These are phyloP conservation scores for Leccinum barrowsii DNA, from an alignment of 768 basidiomycete species.

Conservation along the genomic window DNA sequence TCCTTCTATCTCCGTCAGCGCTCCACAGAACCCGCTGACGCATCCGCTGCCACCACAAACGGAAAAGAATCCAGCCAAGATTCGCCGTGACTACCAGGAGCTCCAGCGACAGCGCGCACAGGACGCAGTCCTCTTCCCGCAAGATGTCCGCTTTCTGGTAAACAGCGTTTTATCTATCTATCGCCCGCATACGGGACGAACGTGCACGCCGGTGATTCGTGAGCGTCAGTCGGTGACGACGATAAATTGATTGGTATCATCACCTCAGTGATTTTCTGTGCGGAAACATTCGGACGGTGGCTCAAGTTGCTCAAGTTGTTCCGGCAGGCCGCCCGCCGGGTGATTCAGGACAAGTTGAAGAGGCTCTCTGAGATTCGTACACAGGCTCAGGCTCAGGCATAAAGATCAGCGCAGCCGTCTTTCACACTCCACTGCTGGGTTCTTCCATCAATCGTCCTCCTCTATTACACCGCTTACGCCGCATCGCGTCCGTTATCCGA, in stretches of 20 bases:
- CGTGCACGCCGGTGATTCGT: slow-evolving; percentile 1
- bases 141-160: slow-evolving; percentile 22
- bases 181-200: background rate
- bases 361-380: background rate
- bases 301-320: background rate
- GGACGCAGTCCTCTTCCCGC: slow-evolving; percentile 29
- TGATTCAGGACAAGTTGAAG: background rate
- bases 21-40: slow-evolving; percentile 50
- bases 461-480: background rate
- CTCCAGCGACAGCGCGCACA: slow-evolving; percentile 25
- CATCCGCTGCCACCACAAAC: slow-evolving; percentile 37
- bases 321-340: background rate
- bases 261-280: no score
- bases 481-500: background rate
- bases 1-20: slow-evolving; percentile 62
- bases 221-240: background rate
- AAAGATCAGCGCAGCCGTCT: no score
- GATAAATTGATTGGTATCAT: background rate
- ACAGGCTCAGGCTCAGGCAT: background rate
- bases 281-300: no score
- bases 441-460: background rate
- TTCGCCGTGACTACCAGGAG: slow-evolving; percentile 56
- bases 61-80: slow-evolving; percentile 44
- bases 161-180: background rate
- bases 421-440: no score